Conservation (phyloP, 495 filamentous ascomycete genomes). For the Tuber indicum region DNA sequence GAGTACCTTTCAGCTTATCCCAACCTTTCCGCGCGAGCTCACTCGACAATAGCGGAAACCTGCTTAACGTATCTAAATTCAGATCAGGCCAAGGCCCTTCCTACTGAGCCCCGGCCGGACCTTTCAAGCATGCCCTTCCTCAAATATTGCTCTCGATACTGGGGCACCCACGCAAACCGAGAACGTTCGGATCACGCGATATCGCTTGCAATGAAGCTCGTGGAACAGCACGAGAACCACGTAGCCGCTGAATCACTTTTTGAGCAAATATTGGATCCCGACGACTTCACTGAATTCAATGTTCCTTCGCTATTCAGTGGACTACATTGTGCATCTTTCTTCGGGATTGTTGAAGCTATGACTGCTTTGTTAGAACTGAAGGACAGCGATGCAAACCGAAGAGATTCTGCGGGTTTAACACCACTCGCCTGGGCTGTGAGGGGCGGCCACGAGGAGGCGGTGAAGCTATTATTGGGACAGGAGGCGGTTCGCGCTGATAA, state of each 20-base stretch:
- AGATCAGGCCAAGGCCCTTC: neutral
- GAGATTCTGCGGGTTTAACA: neutral
- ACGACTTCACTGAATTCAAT: neutral
- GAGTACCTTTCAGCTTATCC: neutral
- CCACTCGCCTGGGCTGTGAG: neutral
- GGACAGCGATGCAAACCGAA: neutral
- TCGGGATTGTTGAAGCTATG: neutral
- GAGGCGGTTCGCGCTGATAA: too few species aligned
- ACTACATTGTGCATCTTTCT: neutral
- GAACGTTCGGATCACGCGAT: neutral
- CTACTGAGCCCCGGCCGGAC: accelerated
- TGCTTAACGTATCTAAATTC: neutral
- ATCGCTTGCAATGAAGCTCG: neutral
- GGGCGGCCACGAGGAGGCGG: neutral
- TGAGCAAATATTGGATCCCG: neutral
- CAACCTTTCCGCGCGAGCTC: neutral
- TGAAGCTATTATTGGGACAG: neutral
- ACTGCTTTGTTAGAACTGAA: neutral
- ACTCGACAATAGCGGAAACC: neutral
- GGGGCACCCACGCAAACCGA: neutral
- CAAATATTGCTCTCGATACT: neutral
- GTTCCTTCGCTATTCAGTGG: neutral
- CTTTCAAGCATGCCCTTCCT: neutral
- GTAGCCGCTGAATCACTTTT: neutral
- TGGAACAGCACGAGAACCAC: neutral